Base-by-base conservation (phyloP, 305 asterid species). In the Fraxinus nigra region DNA sequence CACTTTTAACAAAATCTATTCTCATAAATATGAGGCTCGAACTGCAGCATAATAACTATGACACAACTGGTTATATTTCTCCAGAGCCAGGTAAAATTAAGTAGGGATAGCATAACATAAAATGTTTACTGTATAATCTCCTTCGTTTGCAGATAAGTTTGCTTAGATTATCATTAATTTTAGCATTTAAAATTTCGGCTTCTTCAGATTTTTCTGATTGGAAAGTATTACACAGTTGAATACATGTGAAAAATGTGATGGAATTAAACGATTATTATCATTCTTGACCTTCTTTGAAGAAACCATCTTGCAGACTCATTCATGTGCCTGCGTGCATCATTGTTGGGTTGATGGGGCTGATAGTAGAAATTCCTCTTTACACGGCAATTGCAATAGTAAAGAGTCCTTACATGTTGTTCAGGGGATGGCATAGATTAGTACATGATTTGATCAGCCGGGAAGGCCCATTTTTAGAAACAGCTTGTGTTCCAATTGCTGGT, bases 401-500 rank as follows among this genome's bases (percentile, higher is more conserved):
- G 88, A 92, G 98, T 77, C 99, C 99, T 1, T 94, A 84, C 81
- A 94, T 95, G 98, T 79, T 94, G 91, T 92, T 94, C 90, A 94
- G 91, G 77, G 98, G 99, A 34, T 95, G 99, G 99, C 97, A 92
- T 5, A 89, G 98, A 87, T 85, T 95, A 77, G 86, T 94, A 67
- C 96, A 94, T 33, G 99, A 95, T 87, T 84, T 95, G 75, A 89
- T 95, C 75, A 92, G 99, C 79, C 94, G 99, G 1, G 99, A 95
- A 87, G 99, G 99, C 72, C 97, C 98, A 13, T 95, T 95, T 82
- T 89, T 94, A 2, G 98, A 95, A 92, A 92, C 97, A 4, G 99
- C 98, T 76, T 95, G 99, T 87, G 92, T 95, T 78, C 99, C 99
- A 33, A 85, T 95, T 86, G 99, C 99, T 65, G 98, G 99, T 83